Percentiles rank a stretch among this genome's conserved stretches.
phyloP scores from a whole-genome alignment of 345 rosid genomes.

The Salix suchowensis region DNA sequence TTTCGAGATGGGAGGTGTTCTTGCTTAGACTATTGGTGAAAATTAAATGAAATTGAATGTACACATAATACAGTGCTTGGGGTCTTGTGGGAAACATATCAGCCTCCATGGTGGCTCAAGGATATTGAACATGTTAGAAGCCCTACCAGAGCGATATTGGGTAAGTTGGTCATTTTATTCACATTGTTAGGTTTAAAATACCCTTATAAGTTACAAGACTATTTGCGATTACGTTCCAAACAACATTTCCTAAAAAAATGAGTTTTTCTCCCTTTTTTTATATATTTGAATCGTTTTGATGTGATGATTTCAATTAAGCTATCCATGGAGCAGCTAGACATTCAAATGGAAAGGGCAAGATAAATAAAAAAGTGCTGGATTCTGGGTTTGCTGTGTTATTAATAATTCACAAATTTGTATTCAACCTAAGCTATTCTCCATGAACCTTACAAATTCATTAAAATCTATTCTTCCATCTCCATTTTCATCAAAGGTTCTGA shows the following conservation, averaged over 20 bases:
- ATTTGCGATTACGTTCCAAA: too few species aligned
- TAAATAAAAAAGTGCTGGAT: too few species aligned
- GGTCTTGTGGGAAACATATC: not conserved
- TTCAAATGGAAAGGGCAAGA: not conserved
- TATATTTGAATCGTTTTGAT: too few species aligned
- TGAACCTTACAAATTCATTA: constrained; percentile 59
- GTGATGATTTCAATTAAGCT: too few species aligned
- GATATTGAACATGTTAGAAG: not conserved
- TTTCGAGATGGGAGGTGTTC: constrained; percentile 65
- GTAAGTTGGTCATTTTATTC: not conserved
- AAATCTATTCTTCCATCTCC: constrained; percentile 66
- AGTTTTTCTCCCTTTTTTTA: too few species aligned
- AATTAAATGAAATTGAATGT: not conserved
- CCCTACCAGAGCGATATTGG: not conserved
- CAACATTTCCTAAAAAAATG: too few species aligned
- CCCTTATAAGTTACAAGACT: too few species aligned
- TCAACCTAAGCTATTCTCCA: constrained; percentile 59
- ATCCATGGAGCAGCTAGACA: not conserved
- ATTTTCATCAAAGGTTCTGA: constrained; percentile 47
- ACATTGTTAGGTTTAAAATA: too few species aligned
- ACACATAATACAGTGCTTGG: not conserved
- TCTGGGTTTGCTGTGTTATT: not conserved
- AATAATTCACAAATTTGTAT: not conserved
- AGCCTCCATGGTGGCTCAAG: not conserved
- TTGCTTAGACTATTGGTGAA: constrained; percentile 66